Conservation (phyloP, 345 rosid genomes). For the Salix purpurea region DNA sequence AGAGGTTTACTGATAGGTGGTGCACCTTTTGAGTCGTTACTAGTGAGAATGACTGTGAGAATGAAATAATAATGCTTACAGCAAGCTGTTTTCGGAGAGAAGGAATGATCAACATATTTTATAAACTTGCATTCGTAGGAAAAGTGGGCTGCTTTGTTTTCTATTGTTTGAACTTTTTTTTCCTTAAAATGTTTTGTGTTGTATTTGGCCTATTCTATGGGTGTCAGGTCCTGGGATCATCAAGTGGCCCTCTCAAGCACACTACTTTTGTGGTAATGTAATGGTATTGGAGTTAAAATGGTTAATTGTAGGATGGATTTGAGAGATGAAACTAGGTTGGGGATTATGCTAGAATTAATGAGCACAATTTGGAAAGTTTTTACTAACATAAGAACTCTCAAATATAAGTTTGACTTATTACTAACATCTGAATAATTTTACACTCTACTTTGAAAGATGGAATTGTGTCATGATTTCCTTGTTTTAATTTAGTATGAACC, state of each 20-base stretch:
- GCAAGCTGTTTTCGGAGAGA: neutral
- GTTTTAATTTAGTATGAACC: neutral
- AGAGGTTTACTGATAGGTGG: neutral
- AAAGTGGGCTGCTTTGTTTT: neutral
- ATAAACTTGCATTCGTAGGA: neutral
- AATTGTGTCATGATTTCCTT: neutral
- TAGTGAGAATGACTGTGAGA: neutral
- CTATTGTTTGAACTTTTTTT: neutral
- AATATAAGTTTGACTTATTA: neutral
- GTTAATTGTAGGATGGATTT: neutral
- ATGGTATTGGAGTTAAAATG: neutral
- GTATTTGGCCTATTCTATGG: neutral
- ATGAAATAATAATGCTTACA: neutral
- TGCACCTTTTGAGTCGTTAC: neutral
- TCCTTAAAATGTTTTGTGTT: neutral
- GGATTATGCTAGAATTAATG: neutral
- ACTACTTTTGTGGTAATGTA: neutral
- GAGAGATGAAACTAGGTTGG: neutral
- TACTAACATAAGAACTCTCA: neutral
- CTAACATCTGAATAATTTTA: neutral
- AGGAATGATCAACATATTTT: neutral
- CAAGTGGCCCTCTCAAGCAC: neutral
- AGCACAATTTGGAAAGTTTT: neutral
- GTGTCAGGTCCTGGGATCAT: neutral
- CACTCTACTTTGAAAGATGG: neutral